These are phyloP conservation scores for Sarocladium kiliense DNA, from an alignment of 2,329 filamentous ascomycete species.

Conservation along the genomic window DNA sequence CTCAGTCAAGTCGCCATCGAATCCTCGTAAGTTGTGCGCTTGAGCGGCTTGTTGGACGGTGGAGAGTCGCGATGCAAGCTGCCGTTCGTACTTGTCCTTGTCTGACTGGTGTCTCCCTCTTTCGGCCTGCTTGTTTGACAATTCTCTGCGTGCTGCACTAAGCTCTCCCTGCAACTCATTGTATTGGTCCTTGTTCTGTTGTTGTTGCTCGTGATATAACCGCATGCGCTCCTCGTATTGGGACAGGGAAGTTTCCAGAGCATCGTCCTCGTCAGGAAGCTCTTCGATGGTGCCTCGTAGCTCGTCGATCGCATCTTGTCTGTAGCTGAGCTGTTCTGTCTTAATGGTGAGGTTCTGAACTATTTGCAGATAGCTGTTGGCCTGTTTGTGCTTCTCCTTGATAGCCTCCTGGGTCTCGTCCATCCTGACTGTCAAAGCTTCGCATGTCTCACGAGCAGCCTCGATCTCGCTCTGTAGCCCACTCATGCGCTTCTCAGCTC, in stretches of 20 bases:
- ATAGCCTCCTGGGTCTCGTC: constrained; percentile 52
- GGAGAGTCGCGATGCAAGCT: constrained; percentile 64
- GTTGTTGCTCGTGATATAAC: constrained; percentile 58
- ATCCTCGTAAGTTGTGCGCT: constrained; percentile 76
- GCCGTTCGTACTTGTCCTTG: constrained; percentile 79
- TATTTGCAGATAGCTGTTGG: constrained; percentile 68
- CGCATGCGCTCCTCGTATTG: constrained; percentile 74
- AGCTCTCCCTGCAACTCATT: constrained; percentile 54
- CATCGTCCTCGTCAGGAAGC: constrained; percentile 71
- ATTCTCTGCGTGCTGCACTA: constrained; percentile 35
- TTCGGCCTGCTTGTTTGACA: constrained; percentile 54
- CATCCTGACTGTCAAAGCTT: constrained; percentile 55
- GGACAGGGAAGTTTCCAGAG: constrained; percentile 64
- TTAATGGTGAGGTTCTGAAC: constrained; percentile 73
- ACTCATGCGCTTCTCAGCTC: constrained; percentile 59
- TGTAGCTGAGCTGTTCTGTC: constrained; percentile 65
- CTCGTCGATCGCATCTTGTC: constrained; percentile 65
- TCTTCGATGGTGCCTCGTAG: constrained; percentile 70
- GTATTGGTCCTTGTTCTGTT: constrained; percentile 60
- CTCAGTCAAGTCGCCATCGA: constrained; percentile 73
- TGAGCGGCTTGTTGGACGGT: constrained; percentile 76
- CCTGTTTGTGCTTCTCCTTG: constrained; percentile 65
- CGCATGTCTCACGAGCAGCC: constrained; percentile 50
- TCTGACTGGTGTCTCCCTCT: constrained; percentile 79
- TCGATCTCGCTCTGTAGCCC: constrained; percentile 64